Percentiles rank a stretch among this genome's conserved stretches.
These are phyloP conservation scores for Aspergillus viridinutans DNA, from an alignment of 2,329 filamentous ascomycete species.

Conservation along the genomic window DNA sequence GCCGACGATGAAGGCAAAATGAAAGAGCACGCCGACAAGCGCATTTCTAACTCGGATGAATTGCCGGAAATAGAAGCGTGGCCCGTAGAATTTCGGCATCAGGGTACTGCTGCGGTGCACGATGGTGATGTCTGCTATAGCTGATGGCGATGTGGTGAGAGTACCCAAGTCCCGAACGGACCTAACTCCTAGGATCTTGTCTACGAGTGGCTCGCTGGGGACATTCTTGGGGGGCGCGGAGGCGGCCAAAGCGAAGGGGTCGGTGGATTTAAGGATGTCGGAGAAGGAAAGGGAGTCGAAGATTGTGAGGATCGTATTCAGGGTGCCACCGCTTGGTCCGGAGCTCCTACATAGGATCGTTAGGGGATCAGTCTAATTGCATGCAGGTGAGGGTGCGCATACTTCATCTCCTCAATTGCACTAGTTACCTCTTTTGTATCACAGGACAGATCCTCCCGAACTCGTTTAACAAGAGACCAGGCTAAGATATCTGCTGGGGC, in stretches of 20 bases:
- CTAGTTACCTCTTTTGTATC: conserved; percentile 50
- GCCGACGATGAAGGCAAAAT: conserved; percentile 45
- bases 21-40: conserved; percentile 46
- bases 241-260: conserved; percentile 51
- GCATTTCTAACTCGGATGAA: conserved; percentile 51
- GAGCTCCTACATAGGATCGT: conserved; percentile 26
- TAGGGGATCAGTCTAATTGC: conserved; percentile 3
- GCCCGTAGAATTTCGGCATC: conserved; percentile 55
- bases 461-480: conserved; percentile 50
- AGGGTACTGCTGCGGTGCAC: conserved; percentile 59
- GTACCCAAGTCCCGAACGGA: conserved; percentile 55
- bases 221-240: conserved; percentile 33
- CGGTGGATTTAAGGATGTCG: conserved; percentile 46
- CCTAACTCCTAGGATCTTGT: conserved; percentile 47
- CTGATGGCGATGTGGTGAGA: conserved; percentile 52
- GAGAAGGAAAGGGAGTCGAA: conserved; percentile 44
- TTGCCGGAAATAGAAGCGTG: conserved; percentile 55
- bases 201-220: conserved; percentile 26
- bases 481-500: conserved; percentile 55
- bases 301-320: conserved; percentile 61
- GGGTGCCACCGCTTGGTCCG: conserved; percentile 55
- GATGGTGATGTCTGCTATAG: conserved; percentile 51
- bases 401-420: conserved; percentile 53
- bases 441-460: conserved; percentile 49
- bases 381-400: conserved; percentile 13